Evolutionary conservation across 2,329 filamentous ascomycete genomes (phyloP), one percentile per base, ranked within the genome.

Genomic region (Colletotrichum chlorophyti): DNA sequence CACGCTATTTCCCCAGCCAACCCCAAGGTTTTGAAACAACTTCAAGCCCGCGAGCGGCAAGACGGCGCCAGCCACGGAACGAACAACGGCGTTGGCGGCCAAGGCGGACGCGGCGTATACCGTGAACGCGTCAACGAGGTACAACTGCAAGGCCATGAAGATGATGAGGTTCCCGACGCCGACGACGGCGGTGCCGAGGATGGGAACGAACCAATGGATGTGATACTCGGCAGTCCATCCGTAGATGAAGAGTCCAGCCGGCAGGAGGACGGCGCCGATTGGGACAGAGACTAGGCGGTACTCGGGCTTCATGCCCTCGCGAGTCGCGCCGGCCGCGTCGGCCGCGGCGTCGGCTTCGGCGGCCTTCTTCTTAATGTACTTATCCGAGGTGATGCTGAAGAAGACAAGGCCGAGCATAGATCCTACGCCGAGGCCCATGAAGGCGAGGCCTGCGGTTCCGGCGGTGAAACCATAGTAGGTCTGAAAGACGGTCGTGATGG

Each of bases 81-180:
- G 74, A 11, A 89, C 70, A 1, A 90, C 80, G 0, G 85, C 84
- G 61, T 80, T 88, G 2, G 87, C 87, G 0, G 89, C 88, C 1
- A 90, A 80, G 0, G 79, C 79, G 1, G 72, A 76, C n/a, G 79
- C 79, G 4, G 79, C 76, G 55, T 79, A 80, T 35, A 75, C 60
- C 17, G 73, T 73, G 53, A 78, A 81, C 2, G 82, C 79, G 53
- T 91, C 87, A 27, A 90, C 82, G 5, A 90, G 78, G 63, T 91
- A 91, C 6, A 84, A 84, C 53, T 83, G 80, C 2, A 84, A 72
- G 0, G 79, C 77, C 79, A 87, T 83, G 58, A 79, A 79, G 5
- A 77, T 72, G 19, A 74, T 65, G 6, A 80, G 65, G 43, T 78
- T 76, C 2, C 75, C 77, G 1, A 77, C 59, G 0, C 83, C 83